Evolutionary conservation across 257 asterid genomes (phyloP), one percentile per base, ranked within the genome.

Genomic region (Oldenlandia corymbosa): DNA sequence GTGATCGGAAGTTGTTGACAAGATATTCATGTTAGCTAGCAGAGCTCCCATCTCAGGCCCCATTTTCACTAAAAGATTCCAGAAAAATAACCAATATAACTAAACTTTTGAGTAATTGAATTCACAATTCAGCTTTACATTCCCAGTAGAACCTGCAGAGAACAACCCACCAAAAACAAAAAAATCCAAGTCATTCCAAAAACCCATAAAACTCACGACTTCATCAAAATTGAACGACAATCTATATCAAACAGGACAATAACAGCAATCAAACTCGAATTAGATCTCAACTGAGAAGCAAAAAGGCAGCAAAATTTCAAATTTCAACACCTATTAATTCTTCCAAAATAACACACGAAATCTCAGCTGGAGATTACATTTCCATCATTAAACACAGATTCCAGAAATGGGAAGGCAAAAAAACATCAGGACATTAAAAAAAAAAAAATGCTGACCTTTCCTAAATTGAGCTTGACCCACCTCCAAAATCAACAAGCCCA

Each of bases 1-100:
- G 67, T 87, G 78, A 74, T 87, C 96, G 32, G 99, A 81, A 28
- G 94, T 69, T 14, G 83, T 66, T 32, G 80, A 64, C 65, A 79
- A 49, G 7, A 7, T 34, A 58, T 73, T 64, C 68, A 64, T n/a
- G 11, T 76, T 71, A 34, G 70, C 79, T 30, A 80, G 20, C 76
- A 79, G 48, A 52, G 72, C 53, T 68, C 80, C 85, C 10, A 73
- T 48, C 56, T 69, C 86, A 56, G 83, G 37, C 62, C 67, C 86
- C 95, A 86, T 80, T 54, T 61, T 58, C 10, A 72, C 50, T 52
- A 36, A 3, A 51, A 48, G 67, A 42, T 28, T 42, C 72, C 65
- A 54, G 58, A 71, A 36, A 67, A 48, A 51, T 21, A 11, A 36
- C 64, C 52, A 32, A 39, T 48, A 51, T 65, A 63, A 39, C 21